These are phyloP conservation scores for Physaria fendleri DNA, from an alignment of 345 rosid genomes.

Conservation along the genomic window DNA sequence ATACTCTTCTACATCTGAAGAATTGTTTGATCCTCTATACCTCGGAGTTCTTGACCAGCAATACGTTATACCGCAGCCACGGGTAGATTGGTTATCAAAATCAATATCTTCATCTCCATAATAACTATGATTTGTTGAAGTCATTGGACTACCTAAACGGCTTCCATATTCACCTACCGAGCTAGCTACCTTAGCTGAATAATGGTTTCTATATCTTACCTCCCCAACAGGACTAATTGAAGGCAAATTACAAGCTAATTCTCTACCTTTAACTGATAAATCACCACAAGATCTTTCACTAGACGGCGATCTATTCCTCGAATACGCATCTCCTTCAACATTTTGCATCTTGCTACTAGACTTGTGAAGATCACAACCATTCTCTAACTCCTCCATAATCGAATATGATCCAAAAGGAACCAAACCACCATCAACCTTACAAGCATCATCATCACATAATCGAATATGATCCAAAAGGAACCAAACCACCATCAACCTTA, in stretches of 20 bases:
- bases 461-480: slow-evolving; percentile 25
- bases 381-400: slow-evolving; percentile 31
- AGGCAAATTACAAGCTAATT: slow-evolving; percentile 30
- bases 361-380: slow-evolving; percentile 33
- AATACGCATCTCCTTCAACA: slow-evolving; percentile 17
- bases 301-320: slow-evolving; percentile 15
- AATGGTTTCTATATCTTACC: slow-evolving; percentile 19
- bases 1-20: slow-evolving; percentile 59
- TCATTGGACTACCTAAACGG: slow-evolving; percentile 45
- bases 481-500: slow-evolving; percentile 23
- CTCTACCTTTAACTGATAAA: slow-evolving; percentile 31
- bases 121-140: slow-evolving; percentile 42
- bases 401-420: slow-evolving; percentile 25
- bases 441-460: slow-evolving; percentile 25
- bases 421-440: slow-evolving; percentile 22
- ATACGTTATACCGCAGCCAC: slow-evolving; percentile 65
- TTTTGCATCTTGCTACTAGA: slow-evolving; percentile 5
- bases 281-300: slow-evolving; percentile 28
- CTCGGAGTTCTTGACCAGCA: slow-evolving; percentile 89
- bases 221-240: slow-evolving; percentile 37
- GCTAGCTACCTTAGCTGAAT: slow-evolving; percentile 23
- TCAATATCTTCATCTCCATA: slow-evolving; percentile 54
- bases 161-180: slow-evolving; percentile 51
- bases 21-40: slow-evolving; percentile 54
- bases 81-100: slow-evolving; percentile 27